Base-by-base conservation (phyloP, 495 filamentous ascomycete species). In the Aspergillus biplanus region DNA sequence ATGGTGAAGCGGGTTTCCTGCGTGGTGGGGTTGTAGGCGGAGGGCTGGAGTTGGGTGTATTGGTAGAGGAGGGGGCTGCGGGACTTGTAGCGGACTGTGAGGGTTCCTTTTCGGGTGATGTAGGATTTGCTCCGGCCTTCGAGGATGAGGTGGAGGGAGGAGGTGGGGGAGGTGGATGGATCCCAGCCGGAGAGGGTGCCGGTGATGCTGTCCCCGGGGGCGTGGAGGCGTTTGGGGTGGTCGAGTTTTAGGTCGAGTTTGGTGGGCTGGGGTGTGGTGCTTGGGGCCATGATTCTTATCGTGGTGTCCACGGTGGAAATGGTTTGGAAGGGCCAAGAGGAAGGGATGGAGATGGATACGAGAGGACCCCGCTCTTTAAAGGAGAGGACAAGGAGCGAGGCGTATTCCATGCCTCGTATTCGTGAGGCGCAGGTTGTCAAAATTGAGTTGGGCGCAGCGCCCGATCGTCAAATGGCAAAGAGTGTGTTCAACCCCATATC, bases 171-270 rank as follows among this genome's bases (percentile, higher is more conserved):
- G 32, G 2, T 37, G 49, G 34, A 33, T 21, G 39, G 58, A 27
- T 61, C 16, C 58, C 58, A 61, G 46, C 49, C 46, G 4, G 46
- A 37, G n/a, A 61, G 9, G 34, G 46, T n/a, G 7, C 58, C 58
- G 1, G 46, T 52, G 9, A 61, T 61, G 7, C 46, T 52, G 12
- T 61, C 58, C 0, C 58, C 58, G 2, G 44, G 33, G 5, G 58
- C 46, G 31, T 53, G 37, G 21, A 61, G 58, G 33, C 34, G 33
- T 6, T 61, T 52, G n/a, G 58, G 58, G 27, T 52, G 33, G 46
- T 61, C 42, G 33, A 61, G 21, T 2, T 27, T 27, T 27, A 27
- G 21, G 21, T 27, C 21, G 1, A 27, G 21, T 27, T 27, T 27
- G 21, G 21, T 27, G 21, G 21, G 21, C 21, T 27, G 21, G 2